A percentile compares a stretch with the other conserved stretches of the same genome.
phyloP scores from a whole-genome alignment of 805 yeast genomes.

The Yarrowia deformans region DNA sequence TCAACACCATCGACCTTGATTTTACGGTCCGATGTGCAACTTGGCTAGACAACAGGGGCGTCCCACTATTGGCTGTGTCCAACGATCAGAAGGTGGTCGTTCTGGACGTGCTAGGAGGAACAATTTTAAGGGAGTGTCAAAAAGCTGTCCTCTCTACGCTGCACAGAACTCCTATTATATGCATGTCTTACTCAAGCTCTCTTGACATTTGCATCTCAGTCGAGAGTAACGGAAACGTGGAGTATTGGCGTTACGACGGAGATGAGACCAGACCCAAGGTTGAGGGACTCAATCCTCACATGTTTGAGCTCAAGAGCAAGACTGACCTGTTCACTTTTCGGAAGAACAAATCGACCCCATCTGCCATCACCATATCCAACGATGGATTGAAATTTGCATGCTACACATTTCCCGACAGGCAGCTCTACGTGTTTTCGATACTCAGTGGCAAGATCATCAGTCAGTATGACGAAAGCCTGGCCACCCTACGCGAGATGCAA shows the following conservation, averaged over 20 bases:
- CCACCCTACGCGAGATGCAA: conserved; percentile 46
- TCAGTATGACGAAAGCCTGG: conserved; percentile 49
- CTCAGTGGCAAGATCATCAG: conserved; percentile 50
- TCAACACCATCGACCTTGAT: conserved; percentile 48
- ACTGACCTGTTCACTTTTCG: conserved; percentile 54
- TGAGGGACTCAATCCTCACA: conserved; percentile 44
- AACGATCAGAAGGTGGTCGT: conserved; percentile 39
- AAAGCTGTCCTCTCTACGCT: neutral
- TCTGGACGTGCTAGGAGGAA: conserved; percentile 11
- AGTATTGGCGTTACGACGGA: conserved; percentile 50
- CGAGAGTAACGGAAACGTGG: conserved; percentile 51
- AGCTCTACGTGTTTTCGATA: conserved; percentile 50
- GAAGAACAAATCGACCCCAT: conserved; percentile 49
- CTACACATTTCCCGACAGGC: conserved; percentile 44
- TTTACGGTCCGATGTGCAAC: conserved; percentile 47
- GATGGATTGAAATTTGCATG: conserved; percentile 49
- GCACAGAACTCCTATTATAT: conserved; percentile 9
- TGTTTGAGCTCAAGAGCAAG: conserved; percentile 52
- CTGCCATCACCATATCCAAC: conserved; percentile 46
- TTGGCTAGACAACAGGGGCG: conserved; percentile 45
- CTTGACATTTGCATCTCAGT: conserved; percentile 48
- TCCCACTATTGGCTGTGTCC: conserved; percentile 42
- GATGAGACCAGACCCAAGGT: conserved; percentile 40
- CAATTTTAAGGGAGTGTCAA: neutral
- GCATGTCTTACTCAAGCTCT: conserved; percentile 45